phyloP scores from a whole-genome alignment of 2,329 filamentous ascomycete genomes.

The Phaeosphaeria sp. region DNA sequence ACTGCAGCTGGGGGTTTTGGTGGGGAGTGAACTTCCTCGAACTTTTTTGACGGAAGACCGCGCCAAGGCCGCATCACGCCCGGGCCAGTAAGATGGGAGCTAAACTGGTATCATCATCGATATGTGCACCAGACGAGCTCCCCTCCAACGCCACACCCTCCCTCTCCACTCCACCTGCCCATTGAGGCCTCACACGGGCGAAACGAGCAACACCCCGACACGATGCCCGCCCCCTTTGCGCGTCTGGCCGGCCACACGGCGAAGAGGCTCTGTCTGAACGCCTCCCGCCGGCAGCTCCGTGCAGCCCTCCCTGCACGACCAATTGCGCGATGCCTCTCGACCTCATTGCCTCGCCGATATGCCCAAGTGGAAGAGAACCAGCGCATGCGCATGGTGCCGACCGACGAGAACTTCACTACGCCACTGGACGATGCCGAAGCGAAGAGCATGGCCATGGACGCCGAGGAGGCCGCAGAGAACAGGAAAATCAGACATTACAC shows the following conservation, averaged over 20 bases:
- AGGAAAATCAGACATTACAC: slow-evolving; percentile 99
- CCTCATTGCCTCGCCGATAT: slow-evolving; percentile 67
- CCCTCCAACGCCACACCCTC: slow-evolving; percentile 42
- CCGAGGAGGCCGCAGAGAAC: slow-evolving; percentile 56
- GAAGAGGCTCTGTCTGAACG: slow-evolving; percentile 68
- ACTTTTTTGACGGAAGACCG: slow-evolving; percentile 31
- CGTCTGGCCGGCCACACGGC: slow-evolving; percentile 75
- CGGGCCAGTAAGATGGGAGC: slow-evolving; percentile 37
- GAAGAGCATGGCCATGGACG: slow-evolving; percentile 53
- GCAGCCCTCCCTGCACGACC: slow-evolving; percentile 48
- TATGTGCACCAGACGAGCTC: slow-evolving; percentile 24
- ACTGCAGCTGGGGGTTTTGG: slow-evolving; percentile 20
- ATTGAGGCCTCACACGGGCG: slow-evolving; percentile 44
- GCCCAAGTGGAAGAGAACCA: slow-evolving; percentile 60
- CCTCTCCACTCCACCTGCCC: slow-evolving; percentile 41
- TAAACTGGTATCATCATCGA: slow-evolving; percentile 40
- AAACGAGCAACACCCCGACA: slow-evolving; percentile 40
- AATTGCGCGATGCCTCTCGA: slow-evolving; percentile 69
- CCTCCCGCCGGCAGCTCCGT: slow-evolving; percentile 56
- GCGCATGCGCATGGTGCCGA: slow-evolving; percentile 68
- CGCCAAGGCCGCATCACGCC: slow-evolving; percentile 31
- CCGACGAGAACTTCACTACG: slow-evolving; percentile 68
- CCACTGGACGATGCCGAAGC: slow-evolving; percentile 56
- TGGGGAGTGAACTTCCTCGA: slow-evolving; percentile 25
- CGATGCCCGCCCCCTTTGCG: slow-evolving; percentile 75